Base-by-base conservation (phyloP, 257 asterid genomes). In the Nicotiana knightiana region DNA sequence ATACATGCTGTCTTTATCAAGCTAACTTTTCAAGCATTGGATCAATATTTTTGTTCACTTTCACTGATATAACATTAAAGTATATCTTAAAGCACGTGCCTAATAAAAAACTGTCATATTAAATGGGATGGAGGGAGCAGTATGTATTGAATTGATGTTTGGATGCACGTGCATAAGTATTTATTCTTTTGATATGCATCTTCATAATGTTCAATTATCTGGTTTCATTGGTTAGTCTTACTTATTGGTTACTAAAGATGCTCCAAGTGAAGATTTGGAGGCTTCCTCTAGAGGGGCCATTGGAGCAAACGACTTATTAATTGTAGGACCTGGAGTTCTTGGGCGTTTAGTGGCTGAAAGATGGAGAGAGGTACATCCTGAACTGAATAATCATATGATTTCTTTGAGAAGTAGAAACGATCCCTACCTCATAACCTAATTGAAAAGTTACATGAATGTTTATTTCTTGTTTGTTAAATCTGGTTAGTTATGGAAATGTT, bases 291-390 rank as follows among this genome's bases (percentile, higher is more conserved):
- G 89, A 43, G 80, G 87, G 76, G 64, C 71, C 11, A 81, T 93
- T 81, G 98, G 97, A 86, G 91, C 91, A 81, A 84, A 83, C 85
- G 98, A 96, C 82, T 89, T 96, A 88, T 86, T 96, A 90, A 94
- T 96, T 53, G 93, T 96, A 83, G 99, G 99, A 81, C 98, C 99
- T 3, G 99, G 99, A 63, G 98, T 96, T 85, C 88, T 96, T 65
- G 99, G 99, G 54, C 97, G 97, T 57, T 85, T 93, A 59, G 96
- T 96, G 66, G 98, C 99, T 80, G 93, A 93, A 84, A 89, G 91
- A 88, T 96, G 98, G 99, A 87, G 92, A 85, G 85, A 93, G 97
- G 99, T 95, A 91, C 76, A 78, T 61, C 62, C 79, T 46, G 62
- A 48, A 51, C 43, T 73, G 46, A 76, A 59, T 33, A 26, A 12